These are phyloP conservation scores for Clitocybe nebularis DNA, from an alignment of 1,284 basidiomycete species.

Conservation along the genomic window DNA sequence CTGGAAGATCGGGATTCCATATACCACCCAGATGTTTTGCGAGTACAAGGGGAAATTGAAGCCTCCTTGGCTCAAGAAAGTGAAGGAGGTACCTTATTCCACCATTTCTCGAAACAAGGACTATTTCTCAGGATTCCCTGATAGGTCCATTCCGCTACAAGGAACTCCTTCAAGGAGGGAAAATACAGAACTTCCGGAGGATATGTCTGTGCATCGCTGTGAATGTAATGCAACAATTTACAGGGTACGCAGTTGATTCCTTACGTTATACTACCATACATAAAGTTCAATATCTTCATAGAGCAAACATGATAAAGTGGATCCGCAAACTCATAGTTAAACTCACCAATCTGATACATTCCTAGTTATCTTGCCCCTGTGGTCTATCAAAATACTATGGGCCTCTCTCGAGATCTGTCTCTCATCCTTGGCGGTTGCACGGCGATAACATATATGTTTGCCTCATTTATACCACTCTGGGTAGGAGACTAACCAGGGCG, in stretches of 20 bases:
- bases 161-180: constrained; percentile 36
- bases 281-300: constrained; percentile 1
- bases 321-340: constrained; percentile 23
- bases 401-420: constrained; percentile 35
- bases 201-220: constrained; percentile 36
- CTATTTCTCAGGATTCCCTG: neutral
- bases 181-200: constrained; percentile 38
- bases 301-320: constrained; percentile 20
- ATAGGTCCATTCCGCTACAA: constrained; percentile 33
- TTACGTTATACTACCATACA: neutral
- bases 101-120: neutral
- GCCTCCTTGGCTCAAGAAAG: constrained; percentile 34
- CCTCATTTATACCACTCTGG: constrained; percentile 43
- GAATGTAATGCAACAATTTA: constrained; percentile 43
- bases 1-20: constrained; percentile 32
- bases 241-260: constrained; percentile 28
- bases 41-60: constrained; percentile 35
- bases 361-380: constrained; percentile 36
- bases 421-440: constrained; percentile 38
- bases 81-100: constrained; percentile 28
- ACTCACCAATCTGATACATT: neutral
- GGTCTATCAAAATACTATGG: constrained; percentile 42
- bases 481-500: too few species aligned
- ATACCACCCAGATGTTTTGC: constrained; percentile 31
- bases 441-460: constrained; percentile 37